Conservation (phyloP, 306 rosid genomes). For the Cicer yamashitae region DNA sequence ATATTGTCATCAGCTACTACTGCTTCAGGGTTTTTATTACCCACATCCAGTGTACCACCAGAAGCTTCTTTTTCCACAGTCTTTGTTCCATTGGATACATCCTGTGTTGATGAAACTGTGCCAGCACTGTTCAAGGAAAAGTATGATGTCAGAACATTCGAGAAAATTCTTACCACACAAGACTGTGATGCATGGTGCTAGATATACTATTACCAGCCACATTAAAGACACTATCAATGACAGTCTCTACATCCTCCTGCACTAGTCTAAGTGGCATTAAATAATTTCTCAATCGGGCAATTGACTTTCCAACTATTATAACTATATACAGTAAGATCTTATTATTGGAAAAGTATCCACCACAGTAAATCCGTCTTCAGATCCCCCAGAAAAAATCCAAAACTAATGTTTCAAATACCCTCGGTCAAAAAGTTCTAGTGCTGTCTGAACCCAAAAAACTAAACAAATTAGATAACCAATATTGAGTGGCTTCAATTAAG, state of each 20-base stretch:
- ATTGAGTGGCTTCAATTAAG: constrained; percentile 11
- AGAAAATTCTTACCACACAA: not conserved
- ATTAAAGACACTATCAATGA: not conserved
- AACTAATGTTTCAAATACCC: not conserved
- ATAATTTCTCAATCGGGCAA: constrained; percentile 16
- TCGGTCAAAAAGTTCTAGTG: not conserved
- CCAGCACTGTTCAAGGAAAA: constrained; percentile 58
- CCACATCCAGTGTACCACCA: constrained; percentile 46
- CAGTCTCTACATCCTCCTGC: constrained; percentile 9
- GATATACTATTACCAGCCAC: constrained; percentile 24
- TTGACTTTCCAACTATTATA: constrained; percentile 27
- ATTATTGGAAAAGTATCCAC: constrained; percentile 23
- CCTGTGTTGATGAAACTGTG: constrained; percentile 47
- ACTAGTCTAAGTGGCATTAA: constrained; percentile 26
- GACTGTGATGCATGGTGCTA: constrained; percentile 23
- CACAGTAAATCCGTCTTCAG: constrained; percentile 10
- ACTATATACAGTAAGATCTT: constrained; percentile 13
- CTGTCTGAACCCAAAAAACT: constrained; percentile 19
- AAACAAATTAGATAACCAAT: constrained; percentile 7
- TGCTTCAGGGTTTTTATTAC: constrained; percentile 51
- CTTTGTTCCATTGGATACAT: constrained; percentile 42
- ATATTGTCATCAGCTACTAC: constrained; percentile 51
- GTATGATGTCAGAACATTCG: constrained; percentile 41
- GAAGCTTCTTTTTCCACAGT: constrained; percentile 49
- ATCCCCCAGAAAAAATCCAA: not conserved